These are phyloP conservation scores for Pseudogymnoascus sp. DNA, from an alignment of 2,329 filamentous ascomycete species.

Conservation along the genomic window DNA sequence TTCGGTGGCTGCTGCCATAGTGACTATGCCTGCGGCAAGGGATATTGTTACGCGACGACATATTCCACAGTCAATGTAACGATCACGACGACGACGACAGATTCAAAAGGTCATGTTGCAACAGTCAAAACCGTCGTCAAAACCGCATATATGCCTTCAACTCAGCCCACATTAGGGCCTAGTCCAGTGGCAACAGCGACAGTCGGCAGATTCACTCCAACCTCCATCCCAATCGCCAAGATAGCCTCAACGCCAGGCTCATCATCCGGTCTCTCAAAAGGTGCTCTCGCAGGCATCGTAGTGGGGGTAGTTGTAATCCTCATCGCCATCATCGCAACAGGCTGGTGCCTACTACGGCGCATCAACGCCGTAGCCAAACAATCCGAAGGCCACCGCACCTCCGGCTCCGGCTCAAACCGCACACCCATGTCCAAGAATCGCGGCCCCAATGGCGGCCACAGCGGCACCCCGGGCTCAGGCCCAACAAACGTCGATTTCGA, in stretches of 20 bases:
- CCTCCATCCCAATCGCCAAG: slow-evolving; percentile 15
- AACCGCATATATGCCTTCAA: slow-evolving; percentile 9
- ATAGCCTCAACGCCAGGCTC: slow-evolving; percentile 30
- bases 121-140: slow-evolving; percentile 32
- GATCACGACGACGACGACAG: slow-evolving; percentile 37
- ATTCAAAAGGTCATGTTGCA: slow-evolving; percentile 30
- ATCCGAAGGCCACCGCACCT: slow-evolving; percentile 23
- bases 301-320: slow-evolving; percentile 42
- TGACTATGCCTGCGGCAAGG: slow-evolving; percentile 40
- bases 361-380: slow-evolving; percentile 35
- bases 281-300: slow-evolving; percentile 45
- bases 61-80: slow-evolving; percentile 38
- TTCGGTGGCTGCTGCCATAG: slow-evolving; percentile 44
- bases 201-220: slow-evolving; percentile 12
- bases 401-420: neutral
- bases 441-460: neutral
- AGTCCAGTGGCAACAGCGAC: slow-evolving; percentile 21
- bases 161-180: slow-evolving; percentile 33
- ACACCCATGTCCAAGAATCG: neutral
- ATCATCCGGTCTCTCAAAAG: slow-evolving; percentile 19
- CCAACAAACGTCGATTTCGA: slow-evolving; percentile 15
- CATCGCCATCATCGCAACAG: slow-evolving; percentile 37
- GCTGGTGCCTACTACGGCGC: slow-evolving; percentile 41
- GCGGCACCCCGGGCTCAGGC: slow-evolving; percentile 9
- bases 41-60: slow-evolving; percentile 39